phyloP scores from a whole-genome alignment of 2,329 filamentous ascomycete genomes.

The Xylariaceae sp. region DNA sequence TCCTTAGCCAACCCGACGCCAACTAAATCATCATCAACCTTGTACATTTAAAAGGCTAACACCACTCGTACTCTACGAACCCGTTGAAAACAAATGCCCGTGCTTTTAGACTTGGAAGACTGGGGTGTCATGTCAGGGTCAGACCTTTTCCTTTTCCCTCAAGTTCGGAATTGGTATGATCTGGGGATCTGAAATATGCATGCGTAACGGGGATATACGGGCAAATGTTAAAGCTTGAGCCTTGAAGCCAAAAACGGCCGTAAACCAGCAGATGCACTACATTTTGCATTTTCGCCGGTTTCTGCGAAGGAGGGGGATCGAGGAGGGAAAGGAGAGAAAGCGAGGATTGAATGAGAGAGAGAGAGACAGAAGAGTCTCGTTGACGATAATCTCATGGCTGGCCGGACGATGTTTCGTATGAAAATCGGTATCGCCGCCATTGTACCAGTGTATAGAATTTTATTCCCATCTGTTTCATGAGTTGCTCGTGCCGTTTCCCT shows the following conservation, averaged over 20 bases:
- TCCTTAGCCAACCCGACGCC: conserved; percentile 87
- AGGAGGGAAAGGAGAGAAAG: background rate
- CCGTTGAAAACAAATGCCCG: conserved; percentile 11
- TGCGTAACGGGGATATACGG: conserved; percentile 1
- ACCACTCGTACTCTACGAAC: conserved; percentile 24
- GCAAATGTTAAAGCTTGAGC: conserved; percentile 10
- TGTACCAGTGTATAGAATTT: conserved; percentile 32
- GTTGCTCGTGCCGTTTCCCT: background rate
- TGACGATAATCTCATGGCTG: conserved; percentile 7
- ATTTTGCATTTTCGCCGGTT: too few relatives aligned
- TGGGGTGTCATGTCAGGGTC: too few relatives aligned
- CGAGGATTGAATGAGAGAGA: background rate
- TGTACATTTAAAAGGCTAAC: conserved; percentile 29
- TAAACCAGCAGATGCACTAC: background rate
- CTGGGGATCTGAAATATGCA: background rate
- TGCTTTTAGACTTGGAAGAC: conserved; percentile 14
- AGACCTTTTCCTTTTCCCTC: too few relatives aligned
- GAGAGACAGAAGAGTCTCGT: conserved; percentile 2
- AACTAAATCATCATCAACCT: conserved; percentile 40
- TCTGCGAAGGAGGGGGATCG: too few relatives aligned
- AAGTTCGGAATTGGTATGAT: too few relatives aligned
- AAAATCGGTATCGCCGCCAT: conserved; percentile 14
- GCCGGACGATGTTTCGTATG: conserved; percentile 6
- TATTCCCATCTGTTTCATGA: background rate
- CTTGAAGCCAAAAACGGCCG: too few relatives aligned